A percentile compares a stretch with the other conserved stretches of the same genome.
These are phyloP conservation scores for Marasmius tenuissimus DNA, from an alignment of 1,284 basidiomycete genomes.

Conservation along the genomic window DNA sequence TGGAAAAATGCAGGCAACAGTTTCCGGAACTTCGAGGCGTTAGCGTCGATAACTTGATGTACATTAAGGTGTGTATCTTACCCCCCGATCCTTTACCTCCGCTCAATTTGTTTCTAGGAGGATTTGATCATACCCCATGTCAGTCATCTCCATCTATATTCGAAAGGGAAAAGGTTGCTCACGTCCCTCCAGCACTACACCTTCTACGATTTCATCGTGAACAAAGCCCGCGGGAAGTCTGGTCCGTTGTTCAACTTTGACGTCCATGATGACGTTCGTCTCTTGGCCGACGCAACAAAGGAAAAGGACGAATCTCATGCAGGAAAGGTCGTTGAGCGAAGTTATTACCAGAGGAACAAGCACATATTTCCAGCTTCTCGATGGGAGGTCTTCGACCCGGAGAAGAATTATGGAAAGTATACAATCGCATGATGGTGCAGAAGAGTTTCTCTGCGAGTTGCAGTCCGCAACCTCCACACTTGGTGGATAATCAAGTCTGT, in stretches of 20 bases:
- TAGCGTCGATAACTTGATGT: constrained; percentile 96
- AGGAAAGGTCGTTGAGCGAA: constrained; percentile 96
- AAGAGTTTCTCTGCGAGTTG: too few relatives aligned
- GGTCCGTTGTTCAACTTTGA: constrained; percentile 99
- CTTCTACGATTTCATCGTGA: constrained; percentile 98
- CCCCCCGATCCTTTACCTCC: neutral
- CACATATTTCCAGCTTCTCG: constrained; percentile 96
- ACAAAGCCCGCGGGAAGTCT: constrained; percentile 97
- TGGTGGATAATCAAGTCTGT: too few relatives aligned
- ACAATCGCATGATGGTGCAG: constrained; percentile 58
- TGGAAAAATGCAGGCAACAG: constrained; percentile 92
- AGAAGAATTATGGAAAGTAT: constrained; percentile 89
- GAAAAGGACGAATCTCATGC: constrained; percentile 99
- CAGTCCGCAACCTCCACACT: too few relatives aligned
- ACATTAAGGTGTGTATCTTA: constrained; percentile 77
- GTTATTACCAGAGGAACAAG: constrained; percentile 95
- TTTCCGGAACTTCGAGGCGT: constrained; percentile 90
- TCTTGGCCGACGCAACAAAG: constrained; percentile 92
- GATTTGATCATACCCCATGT: constrained; percentile 95
- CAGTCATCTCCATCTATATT: constrained; percentile 10
- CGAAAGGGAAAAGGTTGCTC: constrained; percentile 15
- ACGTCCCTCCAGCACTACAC: constrained; percentile 78
- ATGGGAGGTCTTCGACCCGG: constrained; percentile 95
- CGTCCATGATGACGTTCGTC: constrained; percentile 96
- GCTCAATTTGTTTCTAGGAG: constrained; percentile 55